These are phyloP conservation scores for Neofusicoccum umdonicola DNA, from an alignment of 2,329 filamentous ascomycete genomes.

Conservation along the genomic window DNA sequence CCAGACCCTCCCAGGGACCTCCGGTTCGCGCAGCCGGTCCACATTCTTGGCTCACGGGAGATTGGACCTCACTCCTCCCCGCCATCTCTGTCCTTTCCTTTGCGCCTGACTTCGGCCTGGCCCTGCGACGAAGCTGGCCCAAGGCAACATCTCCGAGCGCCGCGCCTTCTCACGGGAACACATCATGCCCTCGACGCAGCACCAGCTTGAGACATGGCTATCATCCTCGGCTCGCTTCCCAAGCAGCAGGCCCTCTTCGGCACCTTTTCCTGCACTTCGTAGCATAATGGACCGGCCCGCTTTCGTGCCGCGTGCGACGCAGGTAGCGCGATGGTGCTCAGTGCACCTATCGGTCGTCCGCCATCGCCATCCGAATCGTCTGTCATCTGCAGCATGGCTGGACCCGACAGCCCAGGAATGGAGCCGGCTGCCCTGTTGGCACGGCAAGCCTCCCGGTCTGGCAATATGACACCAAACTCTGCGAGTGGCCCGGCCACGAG, in stretches of 20 bases:
- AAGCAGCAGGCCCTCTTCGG: neutral
- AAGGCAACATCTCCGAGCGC: neutral
- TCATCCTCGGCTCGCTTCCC: neutral
- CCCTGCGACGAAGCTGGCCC: neutral
- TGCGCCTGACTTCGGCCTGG: neutral
- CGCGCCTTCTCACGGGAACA: neutral
- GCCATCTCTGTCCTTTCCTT: neutral
- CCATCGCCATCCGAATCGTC: neutral
- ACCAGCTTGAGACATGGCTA: slow-evolving; percentile 11
- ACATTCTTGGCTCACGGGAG: neutral
- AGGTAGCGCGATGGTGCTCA: neutral
- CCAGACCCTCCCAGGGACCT: neutral
- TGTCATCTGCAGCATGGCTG: neutral
- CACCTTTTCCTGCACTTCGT: neutral
- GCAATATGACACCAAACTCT: neutral
- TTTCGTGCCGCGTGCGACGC: neutral
- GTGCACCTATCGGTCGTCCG: neutral
- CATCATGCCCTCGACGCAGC: slow-evolving; percentile 4
- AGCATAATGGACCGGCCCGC: neutral
- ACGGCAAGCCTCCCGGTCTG: neutral
- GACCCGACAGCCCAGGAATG: neutral
- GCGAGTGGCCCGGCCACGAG: slow-evolving; percentile 4
- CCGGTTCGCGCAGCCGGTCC: neutral
- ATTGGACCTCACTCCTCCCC: neutral
- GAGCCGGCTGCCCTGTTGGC: neutral